Evolutionary conservation across 345 rosid species (phyloP), one percentile per base, ranked within the genome.

Genomic region (Acer saccharum): DNA sequence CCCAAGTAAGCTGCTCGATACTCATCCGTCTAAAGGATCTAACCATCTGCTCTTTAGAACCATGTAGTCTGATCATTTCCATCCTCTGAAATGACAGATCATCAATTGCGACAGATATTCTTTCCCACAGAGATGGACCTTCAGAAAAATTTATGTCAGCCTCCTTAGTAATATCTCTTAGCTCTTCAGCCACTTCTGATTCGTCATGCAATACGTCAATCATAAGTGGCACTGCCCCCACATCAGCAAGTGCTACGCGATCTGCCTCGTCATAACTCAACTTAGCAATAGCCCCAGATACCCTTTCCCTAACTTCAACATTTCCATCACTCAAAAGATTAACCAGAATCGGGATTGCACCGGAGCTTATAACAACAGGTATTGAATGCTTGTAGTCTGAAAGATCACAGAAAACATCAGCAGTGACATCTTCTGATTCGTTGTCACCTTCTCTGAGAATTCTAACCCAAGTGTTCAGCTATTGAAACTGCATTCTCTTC

Each of bases 371-470:
- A 46, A 88, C 81, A 67, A 88, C 78, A 13, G 89, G 75, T 27
- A 83, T 81, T n/a, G 90, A 85, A 54, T 88, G 89, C 81, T 83
- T 85, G 79, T 86, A 85, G 32, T 88, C 82, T 0, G 89, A 77
- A 32, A 91, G 84, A 84, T 86, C 86, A 91, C 93, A 89, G 63
- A 91, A 41, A 52, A 89, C 88, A 84, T 89, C 88, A 77, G 89
- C 82, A 55, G 93, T 91, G 7, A 90, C 83, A 65, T 80, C 21
- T 75, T 88, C 88, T 52, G 91, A 78, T 60, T 84, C 87, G 48
- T 65, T 55, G 65, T 88, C 84, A 2, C 91, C 93, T 79, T 88
- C 89, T 82, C 87, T 85, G 72, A 89, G 84, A 68, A 90, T 86
- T 81, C 89, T 86, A 71, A 86, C 91, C 68, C 86, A 68, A n/a